Base-by-base conservation (phyloP, 1,284 basidiomycete genomes). In the Xerocomus minutiporus region DNA sequence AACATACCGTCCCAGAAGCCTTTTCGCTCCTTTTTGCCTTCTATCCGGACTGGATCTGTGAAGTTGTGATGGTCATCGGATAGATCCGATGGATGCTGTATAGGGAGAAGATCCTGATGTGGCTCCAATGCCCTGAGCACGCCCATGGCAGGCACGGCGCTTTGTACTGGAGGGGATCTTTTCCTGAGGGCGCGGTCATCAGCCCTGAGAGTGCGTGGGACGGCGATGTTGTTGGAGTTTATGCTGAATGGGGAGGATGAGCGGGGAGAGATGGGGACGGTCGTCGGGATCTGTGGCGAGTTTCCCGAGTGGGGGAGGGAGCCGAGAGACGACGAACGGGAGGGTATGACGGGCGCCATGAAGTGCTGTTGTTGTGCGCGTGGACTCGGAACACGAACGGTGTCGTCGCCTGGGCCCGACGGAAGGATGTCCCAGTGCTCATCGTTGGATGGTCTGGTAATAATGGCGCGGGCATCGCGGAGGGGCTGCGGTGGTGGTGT, bases 101-200 rank as follows among this genome's bases (percentile, higher is more conserved):
- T 34, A 0, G 59, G 54, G 15, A 58, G 32, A 23, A 66, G 32
- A 23, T 65, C 67, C 11, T 70, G 61, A 29, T 69, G 71, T 0
- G 84, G 81, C 52, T 86, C 83, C 7, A 86, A 69, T 8, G 83
- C 73, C 49, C 73, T 73, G 51, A 86, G 71, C 38, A 86, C 84
- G 20, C 77, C 78, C 20, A 84, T 64, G 0, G 80, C 81, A 7
- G 73, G 65, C 5, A 66, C 64, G 2, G 59, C 61, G 7, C 39
- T n/a, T 12, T 54, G 35, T 23, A 43, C 54, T 20, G 54, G 65
- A 1, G 66, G 67, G 0, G 66, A 61, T 55, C 68, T 73, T 63
- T 72, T 75, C 48, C 68, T 48, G 45, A 61, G 25, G 48, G 50
- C 28, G 52, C 63, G 53, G 48, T 61, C 57, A 23, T 71, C 67